Conservation (phyloP, 2,329 filamentous ascomycete species). For the Diaporthe vexans region DNA sequence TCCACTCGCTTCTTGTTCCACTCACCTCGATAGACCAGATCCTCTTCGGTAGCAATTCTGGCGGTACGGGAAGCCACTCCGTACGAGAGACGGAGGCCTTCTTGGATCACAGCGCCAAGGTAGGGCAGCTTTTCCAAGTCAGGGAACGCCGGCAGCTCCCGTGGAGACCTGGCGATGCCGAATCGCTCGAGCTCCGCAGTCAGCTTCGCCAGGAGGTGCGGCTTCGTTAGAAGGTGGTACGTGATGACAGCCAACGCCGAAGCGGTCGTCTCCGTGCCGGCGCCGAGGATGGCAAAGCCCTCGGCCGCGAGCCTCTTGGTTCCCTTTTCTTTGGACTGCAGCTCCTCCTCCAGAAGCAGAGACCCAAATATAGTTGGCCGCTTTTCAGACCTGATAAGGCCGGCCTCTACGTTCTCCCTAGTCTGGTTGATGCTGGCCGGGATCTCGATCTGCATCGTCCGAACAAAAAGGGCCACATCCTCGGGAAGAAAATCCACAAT, state of each 20-base stretch:
- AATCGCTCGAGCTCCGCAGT: slow-evolving; percentile 54
- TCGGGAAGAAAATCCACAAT: slow-evolving; percentile 35
- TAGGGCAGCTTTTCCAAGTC: slow-evolving; percentile 38
- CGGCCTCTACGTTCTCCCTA: slow-evolving; percentile 44
- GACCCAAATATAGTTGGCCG: slow-evolving; percentile 51
- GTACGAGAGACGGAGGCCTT: slow-evolving; percentile 38
- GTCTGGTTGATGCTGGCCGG: slow-evolving; percentile 53
- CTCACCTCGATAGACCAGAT: slow-evolving; percentile 39
- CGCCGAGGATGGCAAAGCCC: slow-evolving; percentile 49
- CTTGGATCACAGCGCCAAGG: slow-evolving; percentile 36
- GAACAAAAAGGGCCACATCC: slow-evolving; percentile 15
- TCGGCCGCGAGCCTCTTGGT: slow-evolving; percentile 49
- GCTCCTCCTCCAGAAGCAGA: slow-evolving; percentile 46
- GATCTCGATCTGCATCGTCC: slow-evolving; percentile 56
- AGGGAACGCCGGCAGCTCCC: slow-evolving; percentile 12
- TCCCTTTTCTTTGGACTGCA: slow-evolving; percentile 49
- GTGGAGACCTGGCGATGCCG: slow-evolving; percentile 47
- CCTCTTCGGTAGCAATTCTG: slow-evolving; percentile 42
- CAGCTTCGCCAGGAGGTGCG: slow-evolving; percentile 26
- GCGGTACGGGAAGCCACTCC: slow-evolving; percentile 41
- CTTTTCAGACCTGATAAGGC: slow-evolving; percentile 47
- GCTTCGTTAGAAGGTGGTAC: slow-evolving; percentile 42
- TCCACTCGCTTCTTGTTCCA: slow-evolving; percentile 40
- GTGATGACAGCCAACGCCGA: slow-evolving; percentile 43
- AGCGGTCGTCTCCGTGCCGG: slow-evolving; percentile 44